phyloP scores from a whole-genome alignment of 345 rosid genomes.

The Eucalyptus lansdowneana region DNA sequence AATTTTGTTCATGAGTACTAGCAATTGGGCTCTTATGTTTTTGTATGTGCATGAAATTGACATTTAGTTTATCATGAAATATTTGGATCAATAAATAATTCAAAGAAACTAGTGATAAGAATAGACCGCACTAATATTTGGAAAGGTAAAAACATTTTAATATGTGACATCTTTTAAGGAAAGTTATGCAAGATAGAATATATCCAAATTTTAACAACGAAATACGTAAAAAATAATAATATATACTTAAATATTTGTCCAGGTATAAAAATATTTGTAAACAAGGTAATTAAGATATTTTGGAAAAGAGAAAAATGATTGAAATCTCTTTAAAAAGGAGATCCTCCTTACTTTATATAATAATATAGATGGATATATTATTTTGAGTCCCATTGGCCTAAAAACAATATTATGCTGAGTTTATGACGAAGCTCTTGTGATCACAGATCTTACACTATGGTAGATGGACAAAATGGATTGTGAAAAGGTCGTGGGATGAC shows the following conservation, averaged over 20 bases:
- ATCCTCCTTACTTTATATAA: not conserved
- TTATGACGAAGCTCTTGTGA: not conserved
- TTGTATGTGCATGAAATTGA: not conserved
- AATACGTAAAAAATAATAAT: too few species aligned
- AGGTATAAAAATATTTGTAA: too few species aligned
- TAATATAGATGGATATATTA: not conserved
- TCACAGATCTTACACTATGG: not conserved
- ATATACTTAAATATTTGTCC: too few species aligned
- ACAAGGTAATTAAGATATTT: too few species aligned
- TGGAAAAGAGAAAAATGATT: not conserved
- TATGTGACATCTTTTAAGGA: not conserved
- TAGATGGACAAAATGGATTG: not conserved
- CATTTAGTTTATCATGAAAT: not conserved
- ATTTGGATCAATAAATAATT: not conserved
- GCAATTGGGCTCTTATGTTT: not conserved
- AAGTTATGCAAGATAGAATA: not conserved
- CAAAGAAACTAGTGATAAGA: not conserved
- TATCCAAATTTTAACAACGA: not conserved
- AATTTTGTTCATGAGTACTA: not conserved
- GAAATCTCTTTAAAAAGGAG: not conserved
- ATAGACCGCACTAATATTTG: not conserved
- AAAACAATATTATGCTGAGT: not conserved
- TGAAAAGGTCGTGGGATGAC: not conserved
- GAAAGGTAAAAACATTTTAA: too few species aligned
- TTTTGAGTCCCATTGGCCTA: not conserved